These are phyloP conservation scores for Metarhizium anisopliae DNA, from an alignment of 2,329 filamentous ascomycete species.

Conservation along the genomic window DNA sequence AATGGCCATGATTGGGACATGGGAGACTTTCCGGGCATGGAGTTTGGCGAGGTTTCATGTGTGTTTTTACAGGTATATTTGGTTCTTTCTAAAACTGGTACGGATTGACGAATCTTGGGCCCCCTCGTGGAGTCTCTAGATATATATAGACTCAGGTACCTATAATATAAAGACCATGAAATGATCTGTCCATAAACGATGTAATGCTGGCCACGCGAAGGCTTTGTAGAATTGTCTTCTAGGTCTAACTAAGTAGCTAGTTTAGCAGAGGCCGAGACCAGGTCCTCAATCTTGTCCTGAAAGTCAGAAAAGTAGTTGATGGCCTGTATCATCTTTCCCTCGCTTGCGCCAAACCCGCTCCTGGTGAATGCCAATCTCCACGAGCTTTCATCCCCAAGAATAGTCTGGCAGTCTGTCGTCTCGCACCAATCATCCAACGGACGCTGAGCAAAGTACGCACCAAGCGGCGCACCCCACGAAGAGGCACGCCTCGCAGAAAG, in stretches of 20 bases:
- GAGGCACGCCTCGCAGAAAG: slow-evolving; percentile 30
- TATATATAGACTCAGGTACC: neutral
- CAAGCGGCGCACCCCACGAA: slow-evolving; percentile 1
- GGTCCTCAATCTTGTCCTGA: slow-evolving; percentile 40
- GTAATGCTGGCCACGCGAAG: neutral
- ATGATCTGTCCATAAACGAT: neutral
- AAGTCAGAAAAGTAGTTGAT: slow-evolving; percentile 50
- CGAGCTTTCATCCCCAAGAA: slow-evolving; percentile 30
- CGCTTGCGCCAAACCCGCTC: slow-evolving; percentile 34
- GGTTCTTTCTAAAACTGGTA: neutral
- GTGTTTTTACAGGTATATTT: neutral
- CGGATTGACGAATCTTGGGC: neutral
- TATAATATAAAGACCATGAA: neutral
- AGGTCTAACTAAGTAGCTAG: too few species aligned
- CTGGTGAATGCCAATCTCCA: slow-evolving; percentile 44
- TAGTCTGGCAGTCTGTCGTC: slow-evolving; percentile 10
- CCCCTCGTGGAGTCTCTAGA: neutral
- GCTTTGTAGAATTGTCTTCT: neutral
- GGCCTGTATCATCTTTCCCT: slow-evolving; percentile 43
- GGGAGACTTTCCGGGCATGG: neutral
- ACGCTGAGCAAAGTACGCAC: slow-evolving; percentile 16
- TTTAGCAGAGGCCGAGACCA: neutral
- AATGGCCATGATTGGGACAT: neutral
- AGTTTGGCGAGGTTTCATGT: neutral
- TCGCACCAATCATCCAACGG: slow-evolving; percentile 19